Percentiles rank a stretch among this genome's conserved stretches.
phyloP scores from a whole-genome alignment of 371 early-diverging fungal species.

The Rhizopus microsporus region DNA sequence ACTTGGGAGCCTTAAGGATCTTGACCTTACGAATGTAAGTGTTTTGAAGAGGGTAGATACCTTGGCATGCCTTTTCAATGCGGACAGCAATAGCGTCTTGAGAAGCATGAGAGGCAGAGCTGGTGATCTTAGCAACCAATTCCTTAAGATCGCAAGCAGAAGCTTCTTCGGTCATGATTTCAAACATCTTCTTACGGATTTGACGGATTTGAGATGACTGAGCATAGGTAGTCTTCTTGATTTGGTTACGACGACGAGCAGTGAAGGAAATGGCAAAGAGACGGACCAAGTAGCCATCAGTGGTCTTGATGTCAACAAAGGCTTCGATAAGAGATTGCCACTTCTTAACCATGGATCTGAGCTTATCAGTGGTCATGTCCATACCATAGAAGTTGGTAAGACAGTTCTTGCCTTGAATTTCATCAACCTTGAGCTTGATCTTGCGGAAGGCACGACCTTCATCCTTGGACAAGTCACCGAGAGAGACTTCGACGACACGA shows the following conservation, averaged over 20 bases:
- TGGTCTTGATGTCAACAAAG: constrained; percentile 98
- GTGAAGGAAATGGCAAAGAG: constrained; percentile 98
- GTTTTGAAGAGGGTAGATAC: constrained; percentile 99
- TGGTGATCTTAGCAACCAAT: constrained; percentile 93
- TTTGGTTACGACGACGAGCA: constrained; percentile 91
- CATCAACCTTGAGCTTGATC: constrained; percentile 96
- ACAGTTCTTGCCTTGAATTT: constrained; percentile 97
- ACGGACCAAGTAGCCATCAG: constrained; percentile 98
- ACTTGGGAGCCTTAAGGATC: constrained; percentile 98
- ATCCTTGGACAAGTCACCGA: constrained; percentile 97
- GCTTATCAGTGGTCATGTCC: constrained; percentile 99
- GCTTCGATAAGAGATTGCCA: constrained; percentile 99
- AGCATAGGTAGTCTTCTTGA: constrained; percentile 98
- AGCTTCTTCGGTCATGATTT: constrained; percentile 94
- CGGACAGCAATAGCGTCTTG: constrained; percentile 89
- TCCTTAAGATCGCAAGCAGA: constrained; percentile 92
- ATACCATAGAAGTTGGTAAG: constrained; percentile 99
- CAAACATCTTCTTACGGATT: constrained; percentile 99
- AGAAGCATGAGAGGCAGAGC: constrained; percentile 49
- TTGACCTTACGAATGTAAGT: constrained; percentile 99
- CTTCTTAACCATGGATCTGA: constrained; percentile 99
- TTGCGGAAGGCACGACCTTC: constrained; percentile 96
- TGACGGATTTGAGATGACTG: constrained; percentile 94
- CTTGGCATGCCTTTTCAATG: constrained; percentile 96
- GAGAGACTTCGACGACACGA: constrained; percentile 97